Evolutionary conservation across 1,284 basidiomycete genomes (phyloP).

Genomic region (Fomitopsis schrenkii): DNA sequence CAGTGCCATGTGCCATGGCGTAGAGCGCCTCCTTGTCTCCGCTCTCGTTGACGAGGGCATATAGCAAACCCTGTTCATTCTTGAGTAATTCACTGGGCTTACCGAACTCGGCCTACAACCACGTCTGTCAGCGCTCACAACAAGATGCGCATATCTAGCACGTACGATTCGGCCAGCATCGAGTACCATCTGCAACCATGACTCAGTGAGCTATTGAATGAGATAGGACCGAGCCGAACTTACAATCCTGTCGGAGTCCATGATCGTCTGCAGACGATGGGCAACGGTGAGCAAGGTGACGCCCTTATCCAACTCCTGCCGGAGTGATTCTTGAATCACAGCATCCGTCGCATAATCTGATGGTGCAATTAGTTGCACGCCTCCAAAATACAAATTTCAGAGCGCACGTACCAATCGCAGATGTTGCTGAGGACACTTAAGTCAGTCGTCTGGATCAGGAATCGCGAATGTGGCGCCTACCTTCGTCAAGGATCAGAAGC

Average conservation of each 20-base stretch:
- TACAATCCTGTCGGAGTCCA: slow-evolving; percentile 44
- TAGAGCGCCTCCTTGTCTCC: slow-evolving; percentile 36
- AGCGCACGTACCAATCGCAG: slow-evolving; percentile 3
- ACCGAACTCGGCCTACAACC: slow-evolving; percentile 49
- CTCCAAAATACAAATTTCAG: background rate
- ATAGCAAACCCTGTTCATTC: slow-evolving; percentile 45
- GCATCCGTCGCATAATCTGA: slow-evolving; percentile 19
- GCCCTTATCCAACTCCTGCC: slow-evolving; percentile 44
- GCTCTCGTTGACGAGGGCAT: slow-evolving; percentile 56
- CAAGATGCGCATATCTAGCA: background rate
- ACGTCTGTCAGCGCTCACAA: background rate
- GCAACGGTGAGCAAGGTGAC: slow-evolving; percentile 61
- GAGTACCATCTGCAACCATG: slow-evolving; percentile 13
- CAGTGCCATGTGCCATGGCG: background rate
- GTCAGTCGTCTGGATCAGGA: background rate
- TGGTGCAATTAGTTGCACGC: background rate
- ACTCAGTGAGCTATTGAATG: background rate
- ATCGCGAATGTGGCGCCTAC: slow-evolving; percentile 20
- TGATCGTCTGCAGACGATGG: slow-evolving; percentile 66
- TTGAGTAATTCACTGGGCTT: slow-evolving; percentile 57
- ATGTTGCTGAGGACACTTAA: slow-evolving; percentile 27
- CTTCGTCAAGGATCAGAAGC: slow-evolving; percentile 61
- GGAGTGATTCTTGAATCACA: slow-evolving; percentile 39
- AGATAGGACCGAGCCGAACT: slow-evolving; percentile 8
- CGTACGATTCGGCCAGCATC: slow-evolving; percentile 25